Evolutionary conservation across 2,329 filamentous ascomycete genomes (phyloP).

Genomic region (Neoarthrinium moseri): DNA sequence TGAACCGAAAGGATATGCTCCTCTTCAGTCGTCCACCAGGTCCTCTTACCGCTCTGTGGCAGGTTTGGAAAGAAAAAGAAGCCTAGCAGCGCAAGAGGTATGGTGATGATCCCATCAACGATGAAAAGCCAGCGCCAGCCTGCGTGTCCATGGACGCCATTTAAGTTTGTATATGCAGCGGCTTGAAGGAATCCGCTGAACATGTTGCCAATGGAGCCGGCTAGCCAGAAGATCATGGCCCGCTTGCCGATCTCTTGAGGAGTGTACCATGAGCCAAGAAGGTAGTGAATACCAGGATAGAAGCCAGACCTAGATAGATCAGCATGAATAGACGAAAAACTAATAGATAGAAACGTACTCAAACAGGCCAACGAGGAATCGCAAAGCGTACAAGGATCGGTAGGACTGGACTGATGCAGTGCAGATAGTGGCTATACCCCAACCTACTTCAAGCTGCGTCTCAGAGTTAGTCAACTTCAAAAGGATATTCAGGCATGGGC

Average conservation of each 20-base stretch:
- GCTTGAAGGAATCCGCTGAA: slow-evolving; percentile 50
- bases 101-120: slow-evolving; percentile 50
- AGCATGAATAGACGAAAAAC: neutral
- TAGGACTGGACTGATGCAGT: neutral
- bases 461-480: too few relatives aligned
- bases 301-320: neutral
- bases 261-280: slow-evolving; percentile 15
- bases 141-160: slow-evolving; percentile 35
- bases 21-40: slow-evolving; percentile 3
- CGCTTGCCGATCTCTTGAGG: slow-evolving; percentile 38
- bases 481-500: too few relatives aligned
- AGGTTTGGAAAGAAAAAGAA: slow-evolving; percentile 40
- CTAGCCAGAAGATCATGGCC: slow-evolving; percentile 44
- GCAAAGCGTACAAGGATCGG: slow-evolving; percentile 3
- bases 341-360: too few relatives aligned
- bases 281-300: slow-evolving; percentile 3
- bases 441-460: neutral
- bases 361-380: slow-evolving; percentile 8
- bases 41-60: slow-evolving; percentile 28
- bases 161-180: slow-evolving; percentile 47
- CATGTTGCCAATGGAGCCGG: slow-evolving; percentile 45
- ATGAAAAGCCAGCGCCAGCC: slow-evolving; percentile 26
- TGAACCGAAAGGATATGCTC: slow-evolving; percentile 1
- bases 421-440: neutral
- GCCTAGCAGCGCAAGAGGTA: slow-evolving; percentile 47